Percentiles rank a stretch among this genome's conserved stretches.
phyloP scores from a whole-genome alignment of 2,329 filamentous ascomycete species.

The Aspergillus glaucus region DNA sequence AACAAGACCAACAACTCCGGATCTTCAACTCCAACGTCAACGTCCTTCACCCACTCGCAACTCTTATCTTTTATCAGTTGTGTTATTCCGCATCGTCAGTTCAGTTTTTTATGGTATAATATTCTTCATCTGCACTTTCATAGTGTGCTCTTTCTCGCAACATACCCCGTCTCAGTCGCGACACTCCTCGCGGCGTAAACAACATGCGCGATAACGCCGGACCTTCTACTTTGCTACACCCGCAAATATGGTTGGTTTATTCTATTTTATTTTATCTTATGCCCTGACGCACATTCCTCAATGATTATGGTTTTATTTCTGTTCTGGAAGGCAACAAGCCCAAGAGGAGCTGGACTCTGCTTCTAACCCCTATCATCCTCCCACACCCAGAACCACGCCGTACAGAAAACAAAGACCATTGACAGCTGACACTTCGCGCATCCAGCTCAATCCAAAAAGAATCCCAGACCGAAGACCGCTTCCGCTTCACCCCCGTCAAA shows the following conservation, averaged over 20 bases:
- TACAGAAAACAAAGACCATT: background rate
- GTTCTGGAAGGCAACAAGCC: background rate
- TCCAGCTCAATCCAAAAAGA: background rate
- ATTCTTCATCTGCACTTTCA: background rate
- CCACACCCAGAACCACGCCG: background rate
- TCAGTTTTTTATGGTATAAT: conserved; percentile 1
- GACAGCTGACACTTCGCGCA: background rate
- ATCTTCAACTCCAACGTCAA: background rate
- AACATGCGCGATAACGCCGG: conserved; percentile 7
- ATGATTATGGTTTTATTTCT: background rate
- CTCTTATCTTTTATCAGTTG: background rate
- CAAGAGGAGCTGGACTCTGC: background rate
- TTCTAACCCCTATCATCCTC: background rate
- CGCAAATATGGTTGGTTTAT: conserved; percentile 6
- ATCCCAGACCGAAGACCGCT: conserved; percentile 18
- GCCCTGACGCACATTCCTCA: background rate
- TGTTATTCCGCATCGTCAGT: background rate
- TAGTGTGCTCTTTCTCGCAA: background rate
- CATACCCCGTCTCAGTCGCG: background rate
- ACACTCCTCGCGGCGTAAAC: conserved; percentile 5
- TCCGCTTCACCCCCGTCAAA: conserved; percentile 39
- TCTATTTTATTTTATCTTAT: background rate
- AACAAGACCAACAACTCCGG: conserved; percentile 1
- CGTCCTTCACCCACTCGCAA: background rate
- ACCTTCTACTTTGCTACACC: background rate